Evolutionary conservation across 2,329 filamentous ascomycete species (phyloP).

Genomic region (Ophiostoma ulmi): DNA sequence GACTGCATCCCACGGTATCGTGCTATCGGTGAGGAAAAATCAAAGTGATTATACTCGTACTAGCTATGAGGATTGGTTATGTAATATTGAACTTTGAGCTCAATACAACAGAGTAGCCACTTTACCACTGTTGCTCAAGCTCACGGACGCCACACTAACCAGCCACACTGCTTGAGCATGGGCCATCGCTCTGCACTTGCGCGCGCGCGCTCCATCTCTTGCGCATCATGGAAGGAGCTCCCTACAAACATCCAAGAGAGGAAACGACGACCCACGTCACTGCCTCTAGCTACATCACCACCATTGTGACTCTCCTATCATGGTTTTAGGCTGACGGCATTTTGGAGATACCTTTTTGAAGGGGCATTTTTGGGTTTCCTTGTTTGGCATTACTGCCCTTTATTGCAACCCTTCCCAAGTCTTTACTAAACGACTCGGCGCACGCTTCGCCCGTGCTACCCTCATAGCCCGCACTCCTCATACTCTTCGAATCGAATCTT

Average conservation of each 20-base stretch:
- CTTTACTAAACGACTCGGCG: not conserved
- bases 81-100: not conserved
- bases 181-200: not conserved
- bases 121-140: not conserved
- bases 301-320: not conserved
- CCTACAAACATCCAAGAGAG: not conserved
- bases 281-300: not conserved
- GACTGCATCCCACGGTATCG: not conserved
- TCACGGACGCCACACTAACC: not conserved
- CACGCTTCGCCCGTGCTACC: not conserved
- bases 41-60: not conserved
- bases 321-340: not conserved
- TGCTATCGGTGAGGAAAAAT: not conserved
- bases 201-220: not conserved
- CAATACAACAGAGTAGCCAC: not conserved
- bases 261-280: slow-evolving; percentile 4
- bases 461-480: not conserved
- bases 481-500: not conserved
- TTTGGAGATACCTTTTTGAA: not conserved
- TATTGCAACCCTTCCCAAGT: not conserved
- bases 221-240: slow-evolving; percentile 10
- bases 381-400: not conserved
- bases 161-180: not conserved
- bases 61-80: not conserved
- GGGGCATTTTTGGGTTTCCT: not conserved